A percentile compares a stretch with the other conserved stretches of the same genome.
phyloP scores from a whole-genome alignment of 345 rosid species.

The Populus ilicifolia region DNA sequence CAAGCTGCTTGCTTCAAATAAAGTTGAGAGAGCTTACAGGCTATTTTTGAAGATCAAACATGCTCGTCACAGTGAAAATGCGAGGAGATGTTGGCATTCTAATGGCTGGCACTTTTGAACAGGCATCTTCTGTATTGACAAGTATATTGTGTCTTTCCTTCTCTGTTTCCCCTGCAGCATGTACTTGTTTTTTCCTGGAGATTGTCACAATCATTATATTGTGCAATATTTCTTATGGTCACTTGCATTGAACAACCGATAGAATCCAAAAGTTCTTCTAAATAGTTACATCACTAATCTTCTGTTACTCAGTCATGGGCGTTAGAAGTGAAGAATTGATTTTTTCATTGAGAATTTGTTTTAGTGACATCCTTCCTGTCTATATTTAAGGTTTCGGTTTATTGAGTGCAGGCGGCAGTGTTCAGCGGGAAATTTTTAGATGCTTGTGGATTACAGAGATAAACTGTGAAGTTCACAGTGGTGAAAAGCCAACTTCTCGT shows the following conservation, averaged over 20 bases:
- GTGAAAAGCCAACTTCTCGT: neutral
- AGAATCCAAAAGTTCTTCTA: too few relatives aligned
- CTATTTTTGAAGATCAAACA: constrained; percentile 64
- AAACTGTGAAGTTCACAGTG: constrained; percentile 7
- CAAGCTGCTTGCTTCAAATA: constrained; percentile 63
- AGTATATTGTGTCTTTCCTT: neutral
- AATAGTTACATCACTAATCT: too few relatives aligned
- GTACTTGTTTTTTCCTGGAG: neutral
- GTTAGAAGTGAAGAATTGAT: too few relatives aligned
- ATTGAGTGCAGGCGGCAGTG: neutral
- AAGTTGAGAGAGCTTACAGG: constrained; percentile 73
- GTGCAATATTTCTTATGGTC: too few relatives aligned
- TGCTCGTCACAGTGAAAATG: constrained; percentile 68
- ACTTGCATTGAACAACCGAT: too few relatives aligned
- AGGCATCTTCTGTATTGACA: neutral
- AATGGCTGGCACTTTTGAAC: constrained; percentile 92
- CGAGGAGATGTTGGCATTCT: constrained; percentile 65
- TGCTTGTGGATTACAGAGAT: neutral
- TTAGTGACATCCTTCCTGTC: too few relatives aligned
- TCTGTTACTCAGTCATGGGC: too few relatives aligned
- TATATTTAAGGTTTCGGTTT: neutral
- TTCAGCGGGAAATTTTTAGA: neutral
- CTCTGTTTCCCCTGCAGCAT: neutral
- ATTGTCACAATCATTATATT: too few relatives aligned
- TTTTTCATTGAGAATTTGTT: too few relatives aligned